A percentile compares a stretch with the other conserved stretches of the same genome.
Conservation (phyloP, 768 basidiomycete genomes). For the Gautieria morchelliformis region DNA sequence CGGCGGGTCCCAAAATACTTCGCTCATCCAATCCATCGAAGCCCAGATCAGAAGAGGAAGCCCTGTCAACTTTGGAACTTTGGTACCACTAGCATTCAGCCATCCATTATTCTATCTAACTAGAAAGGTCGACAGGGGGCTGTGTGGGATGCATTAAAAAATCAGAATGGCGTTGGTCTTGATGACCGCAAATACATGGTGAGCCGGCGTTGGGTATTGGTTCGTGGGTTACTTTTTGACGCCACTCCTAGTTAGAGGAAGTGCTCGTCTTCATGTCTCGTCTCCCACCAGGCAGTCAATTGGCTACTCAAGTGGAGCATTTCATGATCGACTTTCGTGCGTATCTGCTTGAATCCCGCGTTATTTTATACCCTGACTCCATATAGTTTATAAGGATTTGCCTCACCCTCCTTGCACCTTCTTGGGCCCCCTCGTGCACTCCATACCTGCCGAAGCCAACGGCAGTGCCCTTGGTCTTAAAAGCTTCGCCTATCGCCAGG, state of each 20-base stretch:
- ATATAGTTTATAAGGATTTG: slow-evolving; percentile 66
- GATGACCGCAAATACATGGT: slow-evolving; percentile 58
- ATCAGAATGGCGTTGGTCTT: slow-evolving; percentile 32
- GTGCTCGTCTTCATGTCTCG: slow-evolving; percentile 51
- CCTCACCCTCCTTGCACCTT: slow-evolving; percentile 63
- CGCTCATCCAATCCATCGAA: neutral
- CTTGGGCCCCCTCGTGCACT: slow-evolving; percentile 42
- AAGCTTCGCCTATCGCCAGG: slow-evolving; percentile 16
- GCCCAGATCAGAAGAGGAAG: slow-evolving; percentile 3
- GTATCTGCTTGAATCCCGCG: slow-evolving; percentile 18
- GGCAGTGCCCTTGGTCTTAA: neutral
- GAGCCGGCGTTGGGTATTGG: slow-evolving; percentile 14
- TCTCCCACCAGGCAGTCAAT: slow-evolving; percentile 23
- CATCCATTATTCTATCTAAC: neutral
- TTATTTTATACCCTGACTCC: slow-evolving; percentile 3
- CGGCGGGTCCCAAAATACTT: too few species aligned
- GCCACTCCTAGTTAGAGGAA: slow-evolving; percentile 49
- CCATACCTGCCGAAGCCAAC: neutral
- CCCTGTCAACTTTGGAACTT: neutral
- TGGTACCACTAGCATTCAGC: neutral
- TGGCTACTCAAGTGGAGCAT: slow-evolving; percentile 34
- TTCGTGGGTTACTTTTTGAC: neutral
- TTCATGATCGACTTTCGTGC: slow-evolving; percentile 45
- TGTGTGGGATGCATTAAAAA: slow-evolving; percentile 32
- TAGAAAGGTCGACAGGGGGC: neutral